Evolutionary conservation across 2,329 filamentous ascomycete species (phyloP).

Genomic region (Pseudofabraea citricarpa): DNA sequence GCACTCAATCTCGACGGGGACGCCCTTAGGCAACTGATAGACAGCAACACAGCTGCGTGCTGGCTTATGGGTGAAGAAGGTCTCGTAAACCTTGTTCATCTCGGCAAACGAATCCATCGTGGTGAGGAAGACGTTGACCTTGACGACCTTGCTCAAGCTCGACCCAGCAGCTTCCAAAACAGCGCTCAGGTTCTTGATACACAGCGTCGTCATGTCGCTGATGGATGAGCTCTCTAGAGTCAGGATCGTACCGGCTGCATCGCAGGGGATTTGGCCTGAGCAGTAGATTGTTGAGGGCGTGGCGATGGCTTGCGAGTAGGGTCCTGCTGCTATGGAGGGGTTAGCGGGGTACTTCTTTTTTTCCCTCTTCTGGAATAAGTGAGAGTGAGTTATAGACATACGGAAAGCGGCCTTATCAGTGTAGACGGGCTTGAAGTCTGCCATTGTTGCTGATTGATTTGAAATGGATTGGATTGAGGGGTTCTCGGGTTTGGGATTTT

Average conservation of each 20-base stretch:
- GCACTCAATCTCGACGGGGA: constrained; percentile 88
- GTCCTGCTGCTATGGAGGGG: background rate
- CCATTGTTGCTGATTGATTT: constrained; percentile 18
- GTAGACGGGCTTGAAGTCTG: constrained; percentile 27
- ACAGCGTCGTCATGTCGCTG: constrained; percentile 59
- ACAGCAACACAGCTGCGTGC: constrained; percentile 89
- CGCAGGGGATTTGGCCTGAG: constrained; percentile 46
- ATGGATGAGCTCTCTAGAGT: constrained; percentile 51
- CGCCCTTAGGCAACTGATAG: constrained; percentile 82
- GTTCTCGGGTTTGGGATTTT: background rate
- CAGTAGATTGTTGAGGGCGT: constrained; percentile 62
- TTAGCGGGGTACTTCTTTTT: too few relatives aligned
- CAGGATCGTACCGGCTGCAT: constrained; percentile 23
- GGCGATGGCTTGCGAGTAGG: constrained; percentile 60
- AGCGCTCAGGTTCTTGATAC: constrained; percentile 76
- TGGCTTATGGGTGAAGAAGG: constrained; percentile 81
- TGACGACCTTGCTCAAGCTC: constrained; percentile 75
- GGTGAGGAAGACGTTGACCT: constrained; percentile 86
- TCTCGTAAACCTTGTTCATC: constrained; percentile 82
- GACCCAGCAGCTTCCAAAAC: constrained; percentile 83
- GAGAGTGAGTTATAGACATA: too few relatives aligned
- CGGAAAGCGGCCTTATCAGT: constrained; percentile 29
- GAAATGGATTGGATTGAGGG: background rate
- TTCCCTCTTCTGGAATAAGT: too few relatives aligned
- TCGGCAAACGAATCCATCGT: constrained; percentile 84